Evolutionary conservation across 2,329 filamentous ascomycete genomes (phyloP), one percentile per base, ranked within the genome.

Genomic region (Ascochyta pisi): DNA sequence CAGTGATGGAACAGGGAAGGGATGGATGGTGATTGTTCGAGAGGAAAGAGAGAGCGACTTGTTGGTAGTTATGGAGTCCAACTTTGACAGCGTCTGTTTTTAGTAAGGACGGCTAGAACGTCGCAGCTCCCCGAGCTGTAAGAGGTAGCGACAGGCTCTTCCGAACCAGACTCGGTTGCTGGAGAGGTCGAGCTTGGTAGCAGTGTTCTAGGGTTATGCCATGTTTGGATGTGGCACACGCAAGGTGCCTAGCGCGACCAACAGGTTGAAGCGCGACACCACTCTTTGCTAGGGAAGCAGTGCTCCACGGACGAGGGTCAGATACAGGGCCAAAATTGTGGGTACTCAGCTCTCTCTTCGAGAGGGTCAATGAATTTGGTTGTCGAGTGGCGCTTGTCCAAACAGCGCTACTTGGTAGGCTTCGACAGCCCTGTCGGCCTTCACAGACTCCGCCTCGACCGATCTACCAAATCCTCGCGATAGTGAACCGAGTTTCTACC

Each of bases 31-130:
- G 47, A 43, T 48, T 26, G 27, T 24, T 45, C 12, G 22, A 37
- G 26, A 49, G 23, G 39, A 52, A 52, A 35, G 46, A 41, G 23
- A 34, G 54, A 45, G 49, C 44, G 54, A 39, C 44, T 45, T 49
- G 54, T 43, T 39, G 48, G 34, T 39, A 50, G 47, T 56, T 56
- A 56, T 51, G 53, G 40, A 56, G 37, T 50, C 48, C 34, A n/a
- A 34, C 26, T 27, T 49, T 49, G 35, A 45, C 33, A 49, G 51
- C 39, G 23, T 39, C 53, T 48, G 53, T 56, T 51, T 51, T 56
- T 56, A 56, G 53, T 48, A 56, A 48, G 53, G 26, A 39, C 43
- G 48, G 48, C 53, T 51, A 56, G 53, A 56, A 43, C 38, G 26
- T 51, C 19, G 53, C 53, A 51, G 47, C 37, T 51, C 43, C 42